Conservation (phyloP, 148 eudicot species). For the Polygonum aviculare region DNA sequence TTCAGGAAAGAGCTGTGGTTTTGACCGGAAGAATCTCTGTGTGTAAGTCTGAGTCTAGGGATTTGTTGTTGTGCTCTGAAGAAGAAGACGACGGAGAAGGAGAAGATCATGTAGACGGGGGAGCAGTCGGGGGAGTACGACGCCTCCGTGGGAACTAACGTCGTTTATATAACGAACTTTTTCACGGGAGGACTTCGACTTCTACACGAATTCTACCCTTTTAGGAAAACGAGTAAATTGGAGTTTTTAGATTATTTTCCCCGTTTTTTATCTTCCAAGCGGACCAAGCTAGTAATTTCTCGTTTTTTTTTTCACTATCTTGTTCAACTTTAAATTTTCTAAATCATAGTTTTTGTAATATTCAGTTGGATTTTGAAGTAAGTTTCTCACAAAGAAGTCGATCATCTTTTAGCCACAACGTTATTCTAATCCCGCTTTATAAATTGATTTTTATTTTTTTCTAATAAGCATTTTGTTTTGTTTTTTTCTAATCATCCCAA, state of each 20-base stretch:
- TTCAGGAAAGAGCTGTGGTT: neutral
- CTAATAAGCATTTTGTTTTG: too few relatives aligned
- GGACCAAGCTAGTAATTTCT: neutral
- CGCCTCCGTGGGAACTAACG: constrained; percentile 1
- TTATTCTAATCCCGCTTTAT: too few relatives aligned
- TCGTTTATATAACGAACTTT: constrained; percentile 10
- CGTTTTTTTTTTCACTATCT: neutral
- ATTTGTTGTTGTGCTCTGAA: neutral
- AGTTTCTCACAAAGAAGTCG: too few relatives aligned
- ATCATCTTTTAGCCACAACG: too few relatives aligned
- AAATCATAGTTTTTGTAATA: too few relatives aligned
- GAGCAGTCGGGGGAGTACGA: neutral
- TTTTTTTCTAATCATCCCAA: too few relatives aligned
- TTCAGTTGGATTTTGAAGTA: too few relatives aligned
- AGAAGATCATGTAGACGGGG: neutral
- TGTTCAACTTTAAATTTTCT: too few relatives aligned
- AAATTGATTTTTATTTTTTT: too few relatives aligned
- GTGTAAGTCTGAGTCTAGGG: neutral
- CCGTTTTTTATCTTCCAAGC: neutral
- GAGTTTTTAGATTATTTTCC: neutral
- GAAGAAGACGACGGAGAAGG: neutral
- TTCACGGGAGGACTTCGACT: constrained; percentile 5
- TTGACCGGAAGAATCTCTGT: neutral
- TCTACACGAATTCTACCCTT: constrained; percentile 2
- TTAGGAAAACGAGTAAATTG: neutral